phyloP scores from a whole-genome alignment of 495 filamentous ascomycete species.

The Aspergillus panamensis region DNA sequence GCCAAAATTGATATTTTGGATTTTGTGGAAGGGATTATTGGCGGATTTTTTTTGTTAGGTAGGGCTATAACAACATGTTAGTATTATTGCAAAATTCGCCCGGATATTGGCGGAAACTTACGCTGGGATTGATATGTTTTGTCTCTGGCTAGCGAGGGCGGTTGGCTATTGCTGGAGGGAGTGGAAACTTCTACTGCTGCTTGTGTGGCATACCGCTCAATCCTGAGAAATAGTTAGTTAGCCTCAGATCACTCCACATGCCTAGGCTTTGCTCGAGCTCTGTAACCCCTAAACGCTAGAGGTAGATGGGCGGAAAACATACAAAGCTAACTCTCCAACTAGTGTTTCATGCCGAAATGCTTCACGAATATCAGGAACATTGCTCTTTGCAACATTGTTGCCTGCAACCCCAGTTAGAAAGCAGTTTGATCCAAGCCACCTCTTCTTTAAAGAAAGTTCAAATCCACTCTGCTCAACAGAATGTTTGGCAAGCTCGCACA shows the following conservation, averaged over 20 bases:
- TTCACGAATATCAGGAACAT: slow-evolving; percentile 89
- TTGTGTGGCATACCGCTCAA: slow-evolving; percentile 28
- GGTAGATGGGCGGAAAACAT: slow-evolving; percentile 27
- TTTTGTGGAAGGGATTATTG: neutral
- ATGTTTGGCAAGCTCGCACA: slow-evolving; percentile 97
- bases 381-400: slow-evolving; percentile 91
- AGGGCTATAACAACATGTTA: neutral
- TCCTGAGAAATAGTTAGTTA: slow-evolving; percentile 23
- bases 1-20: neutral
- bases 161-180: neutral
- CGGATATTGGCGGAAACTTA: neutral
- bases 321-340: slow-evolving; percentile 79
- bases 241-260: neutral
- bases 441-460: slow-evolving; percentile 79
- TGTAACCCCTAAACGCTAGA: slow-evolving; percentile 5
- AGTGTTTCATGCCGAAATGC: slow-evolving; percentile 83
- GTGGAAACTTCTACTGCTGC: neutral
- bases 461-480: slow-evolving; percentile 94
- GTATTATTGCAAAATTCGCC: neutral
- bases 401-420: slow-evolving; percentile 69
- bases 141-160: neutral
- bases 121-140: neutral
- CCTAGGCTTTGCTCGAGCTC: neutral
- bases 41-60: neutral
- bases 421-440: slow-evolving; percentile 81